phyloP scores from a whole-genome alignment of 805 yeast species.

The Ogataea neopini region DNA sequence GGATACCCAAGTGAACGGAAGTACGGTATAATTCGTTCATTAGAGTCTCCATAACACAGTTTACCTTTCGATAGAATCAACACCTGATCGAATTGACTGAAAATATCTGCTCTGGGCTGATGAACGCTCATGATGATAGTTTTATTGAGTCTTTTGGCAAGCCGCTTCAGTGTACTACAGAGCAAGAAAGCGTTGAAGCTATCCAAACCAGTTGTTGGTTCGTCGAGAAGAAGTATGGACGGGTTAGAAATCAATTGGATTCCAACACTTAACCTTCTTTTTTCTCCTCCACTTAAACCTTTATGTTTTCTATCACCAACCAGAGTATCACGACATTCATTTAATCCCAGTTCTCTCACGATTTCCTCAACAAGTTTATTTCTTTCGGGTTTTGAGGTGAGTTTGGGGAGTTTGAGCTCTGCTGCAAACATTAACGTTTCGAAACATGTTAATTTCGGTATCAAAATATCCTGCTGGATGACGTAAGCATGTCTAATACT shows the following conservation, averaged over 20 bases:
- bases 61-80: conserved; percentile 67
- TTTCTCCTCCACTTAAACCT: conserved; percentile 85
- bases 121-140: conserved; percentile 78
- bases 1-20: conserved; percentile 48
- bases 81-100: conserved; percentile 64
- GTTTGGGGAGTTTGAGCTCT: conserved; percentile 58
- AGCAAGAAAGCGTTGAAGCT: conserved; percentile 71
- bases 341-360: conserved; percentile 62
- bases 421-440: conserved; percentile 75
- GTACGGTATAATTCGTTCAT: conserved; percentile 43
- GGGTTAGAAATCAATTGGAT: conserved; percentile 78
- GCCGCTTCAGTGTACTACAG: conserved; percentile 57
- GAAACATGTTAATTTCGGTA: conserved; percentile 69
- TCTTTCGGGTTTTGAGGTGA: conserved; percentile 46
- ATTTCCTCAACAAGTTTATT: conserved; percentile 55
- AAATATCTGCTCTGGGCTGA: conserved; percentile 81
- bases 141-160: conserved; percentile 57
- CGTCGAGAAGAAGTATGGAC: conserved; percentile 74
- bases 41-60: conserved; percentile 46
- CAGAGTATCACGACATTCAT: conserved; percentile 58
- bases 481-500: conserved; percentile 57
- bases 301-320: conserved; percentile 55
- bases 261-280: conserved; percentile 73
- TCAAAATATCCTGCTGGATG: conserved; percentile 71
- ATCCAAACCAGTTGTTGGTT: conserved; percentile 87